Conservation (phyloP, 495 filamentous ascomycete species). For the Articulospora tetracladia region DNA sequence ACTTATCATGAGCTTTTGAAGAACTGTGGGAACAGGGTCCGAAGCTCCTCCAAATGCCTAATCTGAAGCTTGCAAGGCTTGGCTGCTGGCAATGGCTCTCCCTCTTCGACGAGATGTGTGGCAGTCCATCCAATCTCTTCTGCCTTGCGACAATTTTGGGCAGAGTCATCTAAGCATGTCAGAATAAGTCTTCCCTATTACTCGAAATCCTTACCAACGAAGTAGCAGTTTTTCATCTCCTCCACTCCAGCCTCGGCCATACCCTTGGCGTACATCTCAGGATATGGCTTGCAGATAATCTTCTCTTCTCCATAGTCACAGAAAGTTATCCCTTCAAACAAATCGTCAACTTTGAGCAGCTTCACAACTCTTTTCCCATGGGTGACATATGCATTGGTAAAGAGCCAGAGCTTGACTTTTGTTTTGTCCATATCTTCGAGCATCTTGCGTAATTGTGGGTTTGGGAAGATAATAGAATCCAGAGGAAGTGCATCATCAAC, state of each 20-base stretch:
- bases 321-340: constrained; percentile 90
- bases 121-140: constrained; percentile 74
- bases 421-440: constrained; percentile 71
- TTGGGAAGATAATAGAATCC: constrained; percentile 73
- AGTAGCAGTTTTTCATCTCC: constrained; percentile 64
- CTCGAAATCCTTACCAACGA: constrained; percentile 65
- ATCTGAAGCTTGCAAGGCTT: constrained; percentile 67
- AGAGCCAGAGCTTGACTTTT: constrained; percentile 87
- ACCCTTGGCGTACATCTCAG: constrained; percentile 82
- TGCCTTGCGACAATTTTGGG: constrained; percentile 67
- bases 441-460: constrained; percentile 68
- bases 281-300: constrained; percentile 80
- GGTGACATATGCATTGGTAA: constrained; percentile 93
- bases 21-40: constrained; percentile 68
- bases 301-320: constrained; percentile 73
- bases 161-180: constrained; percentile 67
- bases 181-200: constrained; percentile 16
- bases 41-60: constrained; percentile 65
- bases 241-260: constrained; percentile 60
- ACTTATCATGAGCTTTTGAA: constrained; percentile 48
- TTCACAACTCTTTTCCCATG: constrained; percentile 81
- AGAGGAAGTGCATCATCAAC: constrained; percentile 95
- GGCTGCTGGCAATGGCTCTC: constrained; percentile 49
- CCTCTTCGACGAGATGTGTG: constrained; percentile 77
- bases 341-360: constrained; percentile 75